Evolutionary conservation across 116 monocot species (phyloP), one percentile per base, ranked within the genome.

Genomic region (Dioscorea cayenensis): DNA sequence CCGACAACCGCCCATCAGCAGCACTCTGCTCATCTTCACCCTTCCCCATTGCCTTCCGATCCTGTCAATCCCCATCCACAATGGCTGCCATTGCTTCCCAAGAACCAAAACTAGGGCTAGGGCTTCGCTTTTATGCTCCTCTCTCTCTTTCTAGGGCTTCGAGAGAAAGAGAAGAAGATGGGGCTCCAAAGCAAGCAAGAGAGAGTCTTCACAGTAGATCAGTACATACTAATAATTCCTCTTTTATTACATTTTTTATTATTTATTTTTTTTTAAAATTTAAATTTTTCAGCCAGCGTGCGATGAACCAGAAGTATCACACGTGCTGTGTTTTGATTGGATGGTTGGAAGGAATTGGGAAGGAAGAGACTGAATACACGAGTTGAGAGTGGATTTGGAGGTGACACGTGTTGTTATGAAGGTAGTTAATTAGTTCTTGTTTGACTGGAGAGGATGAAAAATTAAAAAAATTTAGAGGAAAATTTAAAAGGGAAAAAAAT

Each of bases 11-110:
- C 17, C 36, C 23, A 22, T 43, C 55, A 10, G 63, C 36, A 38
- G 75, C 61, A 35, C 29, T 27, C 77, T 14, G 76, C 76, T 85
- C 87, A 36, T 87, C 87, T 51, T 87, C 85, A 13, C 70, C 73
- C 71, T 95, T 95, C 81, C 95, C 89, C 95, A 88, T 91, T 49
- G 51, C 36, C 58, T 8, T 4, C 29, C 6, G 71, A 20, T 48
- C 49, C 23, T 69, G 29, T 83, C 81, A 71, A 43, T 67, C 64
- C n/a, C 71, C 79, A 79, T 73, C 49, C 4, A 50, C 66, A 10
- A 32, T 52, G 49, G 60, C 17, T 29, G 19, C 65, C 62, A 62
- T 62, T 62, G n/a, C 62, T 62, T 22, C 62, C n/a, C 11, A 6
- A 62, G 62, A 62, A 23, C 20, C 20, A 27, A 27, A 23, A 11